These are phyloP conservation scores for Ceratobasidium sp. DNA, from an alignment of 1,284 basidiomycete genomes.

Conservation along the genomic window DNA sequence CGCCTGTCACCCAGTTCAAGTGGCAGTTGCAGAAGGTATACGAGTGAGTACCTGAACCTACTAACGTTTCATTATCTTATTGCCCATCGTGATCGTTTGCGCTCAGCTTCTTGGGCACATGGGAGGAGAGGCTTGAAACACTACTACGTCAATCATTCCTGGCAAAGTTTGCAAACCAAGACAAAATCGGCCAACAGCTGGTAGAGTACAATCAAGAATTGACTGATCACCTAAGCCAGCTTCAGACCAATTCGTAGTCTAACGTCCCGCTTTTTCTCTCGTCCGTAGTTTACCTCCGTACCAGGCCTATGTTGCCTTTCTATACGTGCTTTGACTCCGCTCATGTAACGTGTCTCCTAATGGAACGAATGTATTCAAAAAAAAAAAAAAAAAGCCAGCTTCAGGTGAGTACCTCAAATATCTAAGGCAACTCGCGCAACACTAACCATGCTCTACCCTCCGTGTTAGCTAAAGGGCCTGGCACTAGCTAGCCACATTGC, in stretches of 20 bases:
- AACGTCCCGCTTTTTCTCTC: no score
- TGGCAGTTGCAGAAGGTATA: background rate
- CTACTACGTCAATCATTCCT: background rate
- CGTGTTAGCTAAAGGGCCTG: background rate
- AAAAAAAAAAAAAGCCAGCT: no score
- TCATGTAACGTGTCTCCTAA: no score
- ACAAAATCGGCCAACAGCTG: background rate
- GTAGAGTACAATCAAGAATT: background rate
- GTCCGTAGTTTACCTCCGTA: no score
- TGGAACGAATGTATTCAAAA: no score
- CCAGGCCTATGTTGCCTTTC: no score
- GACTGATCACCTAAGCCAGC: background rate
- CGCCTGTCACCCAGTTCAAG: background rate
- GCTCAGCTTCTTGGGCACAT: background rate
- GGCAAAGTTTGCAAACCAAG: background rate
- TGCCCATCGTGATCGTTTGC: no score
- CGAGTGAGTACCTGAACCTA: background rate
- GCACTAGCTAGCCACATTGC: background rate
- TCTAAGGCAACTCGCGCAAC: background rate
- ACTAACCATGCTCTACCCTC: background rate
- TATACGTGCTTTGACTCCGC: no score
- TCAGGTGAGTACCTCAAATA: background rate
- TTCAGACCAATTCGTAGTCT: no score
- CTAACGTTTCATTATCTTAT: background rate
- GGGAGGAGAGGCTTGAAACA: background rate